A percentile compares a stretch with the other conserved stretches of the same genome.
Evolutionary conservation across 768 basidiomycete species (phyloP).

Genomic region (Xerocomellus intermedius): DNA sequence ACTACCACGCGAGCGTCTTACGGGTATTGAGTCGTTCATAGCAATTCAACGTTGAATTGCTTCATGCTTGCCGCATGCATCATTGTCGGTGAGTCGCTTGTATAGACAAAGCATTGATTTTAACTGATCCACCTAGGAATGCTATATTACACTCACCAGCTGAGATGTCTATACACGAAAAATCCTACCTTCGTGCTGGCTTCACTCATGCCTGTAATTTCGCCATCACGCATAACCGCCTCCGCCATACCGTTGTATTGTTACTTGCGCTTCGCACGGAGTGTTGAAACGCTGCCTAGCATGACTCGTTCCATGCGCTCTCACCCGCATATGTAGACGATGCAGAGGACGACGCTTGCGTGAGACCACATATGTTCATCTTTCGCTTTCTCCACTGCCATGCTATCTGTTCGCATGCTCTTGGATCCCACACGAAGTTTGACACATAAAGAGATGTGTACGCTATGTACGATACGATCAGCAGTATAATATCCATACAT

Average conservation of each 20-base stretch:
- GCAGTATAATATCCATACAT: constrained; percentile 25
- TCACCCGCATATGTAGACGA: constrained; percentile 20
- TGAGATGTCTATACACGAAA: constrained; percentile 22
- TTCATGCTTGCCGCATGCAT: constrained; percentile 5
- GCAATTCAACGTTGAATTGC: constrained; percentile 3
- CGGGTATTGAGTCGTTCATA: constrained; percentile 33
- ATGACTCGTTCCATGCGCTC: constrained; percentile 3
- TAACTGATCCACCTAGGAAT: constrained; percentile 11
- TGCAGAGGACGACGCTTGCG: constrained; percentile 17
- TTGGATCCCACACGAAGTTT: constrained; percentile 13
- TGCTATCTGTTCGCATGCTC: constrained; percentile 18
- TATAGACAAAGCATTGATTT: not conserved
- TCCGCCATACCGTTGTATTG: constrained; percentile 8
- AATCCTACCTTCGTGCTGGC: constrained; percentile 18
- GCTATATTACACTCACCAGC: constrained; percentile 13
- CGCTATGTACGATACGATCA: constrained; percentile 27
- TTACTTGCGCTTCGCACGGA: constrained; percentile 9
- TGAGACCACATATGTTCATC: constrained; percentile 16
- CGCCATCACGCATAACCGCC: constrained; percentile 12
- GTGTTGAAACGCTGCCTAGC: not conserved
- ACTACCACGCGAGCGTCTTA: constrained; percentile 37
- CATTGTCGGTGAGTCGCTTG: constrained; percentile 17
- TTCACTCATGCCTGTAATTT: constrained; percentile 17
- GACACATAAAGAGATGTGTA: constrained; percentile 22
- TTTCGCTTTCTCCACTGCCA: constrained; percentile 17